A percentile compares a stretch with the other conserved stretches of the same genome.
Evolutionary conservation across 495 filamentous ascomycete species (phyloP).

Genomic region (Arthonia radiata): DNA sequence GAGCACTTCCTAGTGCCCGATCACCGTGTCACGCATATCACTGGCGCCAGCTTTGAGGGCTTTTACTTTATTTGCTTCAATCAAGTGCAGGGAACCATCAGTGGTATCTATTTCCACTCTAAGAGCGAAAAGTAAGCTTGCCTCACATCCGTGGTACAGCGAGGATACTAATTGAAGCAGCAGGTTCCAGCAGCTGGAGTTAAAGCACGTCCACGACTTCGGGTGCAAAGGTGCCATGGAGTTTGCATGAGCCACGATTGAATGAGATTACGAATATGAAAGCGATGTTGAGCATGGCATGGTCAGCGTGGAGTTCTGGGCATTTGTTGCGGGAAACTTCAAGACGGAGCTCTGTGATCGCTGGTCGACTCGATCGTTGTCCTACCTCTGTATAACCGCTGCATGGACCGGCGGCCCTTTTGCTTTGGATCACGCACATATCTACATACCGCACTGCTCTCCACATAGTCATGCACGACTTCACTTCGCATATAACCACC

Average conservation of each 20-base stretch:
- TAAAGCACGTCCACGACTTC: constrained; percentile 62
- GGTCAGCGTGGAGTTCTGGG: too few relatives aligned
- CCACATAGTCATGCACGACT: too few relatives aligned
- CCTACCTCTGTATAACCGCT: too few relatives aligned
- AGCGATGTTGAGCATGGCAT: too few relatives aligned
- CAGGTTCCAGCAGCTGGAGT: constrained; percentile 79
- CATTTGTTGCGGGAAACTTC: too few relatives aligned
- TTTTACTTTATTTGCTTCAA: constrained; percentile 99
- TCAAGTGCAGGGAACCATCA: constrained; percentile 59
- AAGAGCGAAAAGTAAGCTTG: constrained; percentile 80
- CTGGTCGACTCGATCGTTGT: too few relatives aligned
- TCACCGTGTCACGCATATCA: constrained; percentile 69
- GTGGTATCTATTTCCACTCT: constrained; percentile 91
- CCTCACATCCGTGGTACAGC: neutral
- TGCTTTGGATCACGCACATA: too few relatives aligned
- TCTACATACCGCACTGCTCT: too few relatives aligned
- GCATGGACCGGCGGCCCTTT: too few relatives aligned
- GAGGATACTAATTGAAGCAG: constrained; percentile 2
- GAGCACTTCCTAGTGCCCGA: constrained; percentile 95
- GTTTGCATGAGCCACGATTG: constrained; percentile 80
- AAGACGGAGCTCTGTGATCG: too few relatives aligned
- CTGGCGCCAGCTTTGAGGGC: constrained; percentile 87
- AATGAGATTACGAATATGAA: too few relatives aligned
- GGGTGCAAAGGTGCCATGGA: constrained; percentile 79
- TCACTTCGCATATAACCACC: too few relatives aligned